phyloP scores from a whole-genome alignment of 805 yeast genomes.

The Kodamaea nitidulidarum region DNA sequence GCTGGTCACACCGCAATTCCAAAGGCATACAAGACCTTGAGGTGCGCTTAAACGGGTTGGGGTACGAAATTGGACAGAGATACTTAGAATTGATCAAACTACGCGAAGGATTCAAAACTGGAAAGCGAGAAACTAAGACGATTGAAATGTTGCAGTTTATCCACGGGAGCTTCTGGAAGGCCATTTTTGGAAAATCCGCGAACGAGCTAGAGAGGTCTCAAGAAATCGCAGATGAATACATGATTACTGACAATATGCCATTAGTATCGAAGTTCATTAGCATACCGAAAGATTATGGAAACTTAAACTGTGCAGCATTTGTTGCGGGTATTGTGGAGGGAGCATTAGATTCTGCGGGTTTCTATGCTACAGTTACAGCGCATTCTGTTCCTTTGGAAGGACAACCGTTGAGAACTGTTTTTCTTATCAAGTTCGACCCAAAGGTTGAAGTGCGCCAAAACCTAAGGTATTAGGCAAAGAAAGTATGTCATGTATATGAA shows the following conservation, averaged over 20 bases:
- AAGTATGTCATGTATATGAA: neutral
- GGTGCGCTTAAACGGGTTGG: slow-evolving; percentile 59
- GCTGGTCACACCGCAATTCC: slow-evolving; percentile 57
- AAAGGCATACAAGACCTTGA: slow-evolving; percentile 63
- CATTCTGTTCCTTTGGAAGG: slow-evolving; percentile 65
- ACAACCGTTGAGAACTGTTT: slow-evolving; percentile 66
- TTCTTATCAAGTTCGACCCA: slow-evolving; percentile 65
- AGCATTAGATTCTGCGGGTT: slow-evolving; percentile 66
- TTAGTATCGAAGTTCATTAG: slow-evolving; percentile 66
- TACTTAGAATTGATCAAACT: slow-evolving; percentile 63
- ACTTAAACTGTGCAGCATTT: slow-evolving; percentile 76
- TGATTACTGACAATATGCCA: slow-evolving; percentile 79
- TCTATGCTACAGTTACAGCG: slow-evolving; percentile 76
- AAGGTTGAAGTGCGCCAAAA: slow-evolving; percentile 53
- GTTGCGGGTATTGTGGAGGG: slow-evolving; percentile 86
- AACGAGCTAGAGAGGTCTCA: slow-evolving; percentile 74
- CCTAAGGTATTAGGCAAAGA: slow-evolving; percentile 27
- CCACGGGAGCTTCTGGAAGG: slow-evolving; percentile 68
- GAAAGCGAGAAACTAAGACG: slow-evolving; percentile 62
- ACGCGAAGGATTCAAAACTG: slow-evolving; percentile 57
- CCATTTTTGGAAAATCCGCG: slow-evolving; percentile 68
- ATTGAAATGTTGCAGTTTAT: slow-evolving; percentile 71
- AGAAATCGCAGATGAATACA: slow-evolving; percentile 62
- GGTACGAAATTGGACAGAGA: slow-evolving; percentile 74
- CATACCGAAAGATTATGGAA: slow-evolving; percentile 75